Conservation (phyloP, 129 eudicot genomes). For the sunflower (Helianthus annuus) region DNA sequence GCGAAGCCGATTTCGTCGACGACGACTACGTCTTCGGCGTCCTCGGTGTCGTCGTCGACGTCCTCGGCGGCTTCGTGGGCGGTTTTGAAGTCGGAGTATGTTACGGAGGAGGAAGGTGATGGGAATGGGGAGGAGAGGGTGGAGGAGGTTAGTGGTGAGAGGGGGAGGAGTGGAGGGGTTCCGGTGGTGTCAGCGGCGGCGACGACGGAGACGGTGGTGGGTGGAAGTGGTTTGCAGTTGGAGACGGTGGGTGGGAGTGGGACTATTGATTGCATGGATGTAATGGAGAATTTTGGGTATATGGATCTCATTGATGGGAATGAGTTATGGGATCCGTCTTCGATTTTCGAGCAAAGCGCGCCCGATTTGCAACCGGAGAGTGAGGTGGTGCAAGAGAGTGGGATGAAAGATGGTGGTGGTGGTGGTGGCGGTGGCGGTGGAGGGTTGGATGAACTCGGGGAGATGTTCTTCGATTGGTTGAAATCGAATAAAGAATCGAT, state of each 20-base stretch:
- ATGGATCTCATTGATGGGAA: conserved; percentile 73
- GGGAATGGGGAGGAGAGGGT: background rate
- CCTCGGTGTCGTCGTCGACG: conserved; percentile 55
- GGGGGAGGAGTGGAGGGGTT: background rate
- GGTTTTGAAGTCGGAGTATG: conserved; percentile 39
- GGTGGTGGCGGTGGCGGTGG: conserved; percentile 24
- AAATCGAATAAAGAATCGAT: conserved; percentile 74
- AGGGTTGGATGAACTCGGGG: conserved; percentile 55
- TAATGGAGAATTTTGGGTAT: conserved; percentile 77
- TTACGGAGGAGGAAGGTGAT: conserved; percentile 31
- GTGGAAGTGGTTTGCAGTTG: conserved; percentile 31
- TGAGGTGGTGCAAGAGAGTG: conserved; percentile 33
- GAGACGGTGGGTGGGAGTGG: conserved; percentile 39
- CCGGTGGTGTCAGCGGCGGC: background rate
- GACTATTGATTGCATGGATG: conserved; percentile 62
- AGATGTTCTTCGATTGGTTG: conserved; percentile 85
- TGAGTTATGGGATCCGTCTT: conserved; percentile 82
- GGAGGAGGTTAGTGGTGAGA: background rate
- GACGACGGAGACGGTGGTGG: background rate
- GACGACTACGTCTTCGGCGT: conserved; percentile 42
- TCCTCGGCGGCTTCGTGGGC: conserved; percentile 69
- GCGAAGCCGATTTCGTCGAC: conserved; percentile 40
- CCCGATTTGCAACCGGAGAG: conserved; percentile 34
- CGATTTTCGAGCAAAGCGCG: conserved; percentile 51
- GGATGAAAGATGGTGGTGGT: background rate